phyloP scores from a whole-genome alignment of 495 filamentous ascomycete species.

The Rostrohypoxylon terebratum region DNA sequence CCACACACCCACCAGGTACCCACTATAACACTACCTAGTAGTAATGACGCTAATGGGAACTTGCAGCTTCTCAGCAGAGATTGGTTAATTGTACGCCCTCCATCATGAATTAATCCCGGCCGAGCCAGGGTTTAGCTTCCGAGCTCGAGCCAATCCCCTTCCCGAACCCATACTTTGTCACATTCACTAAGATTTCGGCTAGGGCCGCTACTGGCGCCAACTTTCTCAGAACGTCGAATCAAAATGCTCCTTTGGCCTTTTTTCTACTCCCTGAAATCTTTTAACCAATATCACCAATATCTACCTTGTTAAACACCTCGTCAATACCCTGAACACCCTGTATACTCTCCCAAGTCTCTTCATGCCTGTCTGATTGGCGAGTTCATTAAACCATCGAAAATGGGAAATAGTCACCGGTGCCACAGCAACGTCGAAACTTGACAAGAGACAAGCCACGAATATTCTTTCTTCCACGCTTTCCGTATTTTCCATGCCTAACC shows the following conservation, averaged over 20 bases:
- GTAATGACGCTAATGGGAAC: slow-evolving; percentile 50
- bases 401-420: slow-evolving; percentile 40
- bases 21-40: slow-evolving; percentile 34
- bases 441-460: slow-evolving; percentile 31
- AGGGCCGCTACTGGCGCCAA: slow-evolving; percentile 47
- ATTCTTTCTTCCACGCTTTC: background rate
- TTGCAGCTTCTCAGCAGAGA: slow-evolving; percentile 47
- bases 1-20: background rate
- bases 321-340: background rate
- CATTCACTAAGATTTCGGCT: slow-evolving; percentile 48
- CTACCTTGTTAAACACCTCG: slow-evolving; percentile 1
- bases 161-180: slow-evolving; percentile 44
- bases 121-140: slow-evolving; percentile 42
- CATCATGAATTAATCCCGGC: slow-evolving; percentile 46
- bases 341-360: no score
- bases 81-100: slow-evolving; percentile 44
- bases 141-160: slow-evolving; percentile 47
- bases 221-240: slow-evolving; percentile 43
- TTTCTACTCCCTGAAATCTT: slow-evolving; percentile 19
- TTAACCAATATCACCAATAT: slow-evolving; percentile 21
- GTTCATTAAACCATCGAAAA: slow-evolving; percentile 14
- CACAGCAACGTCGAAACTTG: slow-evolving; percentile 43
- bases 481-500: slow-evolving; percentile 29
- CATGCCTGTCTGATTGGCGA: slow-evolving; percentile 29
- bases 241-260: slow-evolving; percentile 24